Evolutionary conservation across 2,329 filamentous ascomycete genomes (phyloP).

Genomic region (Penicillium brasilianum): DNA sequence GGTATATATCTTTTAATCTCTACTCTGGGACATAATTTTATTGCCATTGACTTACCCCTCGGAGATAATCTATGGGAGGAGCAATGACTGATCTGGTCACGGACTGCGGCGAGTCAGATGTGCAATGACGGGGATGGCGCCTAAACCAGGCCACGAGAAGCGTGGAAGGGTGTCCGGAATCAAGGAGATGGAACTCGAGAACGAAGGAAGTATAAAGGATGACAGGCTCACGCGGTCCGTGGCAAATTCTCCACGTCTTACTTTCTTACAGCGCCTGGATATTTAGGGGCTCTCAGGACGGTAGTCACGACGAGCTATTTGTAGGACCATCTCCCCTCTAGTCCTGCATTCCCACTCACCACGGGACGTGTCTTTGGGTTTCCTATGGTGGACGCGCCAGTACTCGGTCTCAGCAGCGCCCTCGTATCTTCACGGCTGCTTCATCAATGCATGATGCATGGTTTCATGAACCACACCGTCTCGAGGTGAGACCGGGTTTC

Average conservation of each 20-base stretch:
- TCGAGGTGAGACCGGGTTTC: conserved; percentile 7
- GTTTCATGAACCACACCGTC: background rate
- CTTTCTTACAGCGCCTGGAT: background rate
- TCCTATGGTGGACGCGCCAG: background rate
- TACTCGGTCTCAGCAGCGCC: too few relatives aligned
- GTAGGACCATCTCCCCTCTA: background rate
- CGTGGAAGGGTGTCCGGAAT: conserved; percentile 1
- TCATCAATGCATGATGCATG: background rate
- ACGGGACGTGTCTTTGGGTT: background rate
- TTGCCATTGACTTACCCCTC: conserved; percentile 10
- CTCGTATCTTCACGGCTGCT: background rate
- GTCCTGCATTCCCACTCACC: background rate
- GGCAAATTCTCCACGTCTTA: background rate
- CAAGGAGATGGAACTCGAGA: background rate
- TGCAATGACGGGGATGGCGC: conserved; percentile 10
- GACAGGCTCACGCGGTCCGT: conserved; percentile 4
- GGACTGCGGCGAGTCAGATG: conserved; percentile 11
- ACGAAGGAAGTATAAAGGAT: background rate
- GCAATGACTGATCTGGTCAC: background rate
- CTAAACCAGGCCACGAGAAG: conserved; percentile 1
- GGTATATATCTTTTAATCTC: conserved; percentile 3
- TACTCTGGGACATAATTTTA: background rate
- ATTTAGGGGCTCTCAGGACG: background rate
- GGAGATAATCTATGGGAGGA: background rate
- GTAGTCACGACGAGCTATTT: background rate